Conservation (phyloP, 1,139 yeast genomes). For the Lodderomyces jiufengensis region DNA sequence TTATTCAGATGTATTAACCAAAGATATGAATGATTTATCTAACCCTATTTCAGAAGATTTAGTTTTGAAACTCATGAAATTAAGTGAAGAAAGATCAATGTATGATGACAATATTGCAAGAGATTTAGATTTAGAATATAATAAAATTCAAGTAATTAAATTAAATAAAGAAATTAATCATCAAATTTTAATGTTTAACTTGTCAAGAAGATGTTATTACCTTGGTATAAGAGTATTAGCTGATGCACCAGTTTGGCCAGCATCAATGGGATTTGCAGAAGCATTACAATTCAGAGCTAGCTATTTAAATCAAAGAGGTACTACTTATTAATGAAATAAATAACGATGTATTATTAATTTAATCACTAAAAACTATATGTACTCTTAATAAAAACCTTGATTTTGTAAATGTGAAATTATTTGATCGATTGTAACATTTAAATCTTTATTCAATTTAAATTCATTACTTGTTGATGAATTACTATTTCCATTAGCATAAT, state of each 20-base stretch:
- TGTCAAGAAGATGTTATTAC: slow-evolving; percentile 56
- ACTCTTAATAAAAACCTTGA: slow-evolving; percentile 71
- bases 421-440: slow-evolving; percentile 58
- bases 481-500: slow-evolving; percentile 13
- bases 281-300: slow-evolving; percentile 68
- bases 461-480: slow-evolving; percentile 8
- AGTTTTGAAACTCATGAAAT: slow-evolving; percentile 7
- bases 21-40: slow-evolving; percentile 12
- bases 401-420: slow-evolving; percentile 68
- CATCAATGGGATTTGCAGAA: slow-evolving; percentile 71
- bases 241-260: slow-evolving; percentile 83
- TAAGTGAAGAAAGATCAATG: slow-evolving; percentile 12
- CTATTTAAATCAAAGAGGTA: slow-evolving; percentile 13
- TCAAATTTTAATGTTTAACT: slow-evolving; percentile 34
- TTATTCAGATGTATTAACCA: slow-evolving; percentile 53
- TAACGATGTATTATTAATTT: no score
- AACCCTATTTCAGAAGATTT: slow-evolving; percentile 4
- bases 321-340: background rate
- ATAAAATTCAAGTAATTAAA: slow-evolving; percentile 7
- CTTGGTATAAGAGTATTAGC: slow-evolving; percentile 71
- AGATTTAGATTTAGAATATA: slow-evolving; percentile 8
- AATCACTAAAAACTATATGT: no score
- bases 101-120: slow-evolving; percentile 13
- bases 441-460: slow-evolving; percentile 16
- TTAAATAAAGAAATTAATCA: slow-evolving; percentile 30